Percentiles rank a stretch among this genome's conserved stretches.
These are phyloP conservation scores for Pyrus bretschneideri DNA, from an alignment of 306 rosid species.

Conservation along the genomic window DNA sequence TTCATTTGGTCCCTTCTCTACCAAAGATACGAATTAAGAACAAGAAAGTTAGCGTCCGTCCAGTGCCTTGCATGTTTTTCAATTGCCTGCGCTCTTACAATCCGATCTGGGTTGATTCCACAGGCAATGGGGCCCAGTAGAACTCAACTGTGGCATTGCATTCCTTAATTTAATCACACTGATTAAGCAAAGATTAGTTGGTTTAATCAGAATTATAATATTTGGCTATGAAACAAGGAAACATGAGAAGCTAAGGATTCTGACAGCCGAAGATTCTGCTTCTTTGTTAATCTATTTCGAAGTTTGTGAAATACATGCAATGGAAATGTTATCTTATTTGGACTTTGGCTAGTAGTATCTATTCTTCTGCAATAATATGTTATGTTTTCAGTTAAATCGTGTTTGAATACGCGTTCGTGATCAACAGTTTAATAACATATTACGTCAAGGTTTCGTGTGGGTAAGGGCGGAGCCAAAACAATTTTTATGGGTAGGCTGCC, in stretches of 20 bases:
- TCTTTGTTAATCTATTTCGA: background rate
- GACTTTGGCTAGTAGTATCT: background rate
- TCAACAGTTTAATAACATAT: background rate
- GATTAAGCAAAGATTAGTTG: background rate
- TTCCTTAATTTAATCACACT: conserved; percentile 33
- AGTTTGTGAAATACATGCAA: background rate
- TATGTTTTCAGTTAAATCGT: no score
- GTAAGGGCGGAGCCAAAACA: no score
- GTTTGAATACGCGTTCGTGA: background rate
- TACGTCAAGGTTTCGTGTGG: background rate
- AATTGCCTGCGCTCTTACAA: conserved; percentile 58
- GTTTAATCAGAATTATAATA: background rate
- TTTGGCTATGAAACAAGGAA: background rate
- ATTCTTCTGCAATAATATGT: background rate
- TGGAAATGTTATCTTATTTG: background rate
- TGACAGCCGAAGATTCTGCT: background rate
- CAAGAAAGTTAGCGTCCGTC: conserved; percentile 59
- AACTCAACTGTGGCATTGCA: conserved; percentile 68
- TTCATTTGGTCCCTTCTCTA: conserved; percentile 74
- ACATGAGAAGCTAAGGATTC: background rate
- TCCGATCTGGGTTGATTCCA: conserved; percentile 77
- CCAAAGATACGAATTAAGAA: conserved; percentile 77
- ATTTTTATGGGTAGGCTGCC: no score
- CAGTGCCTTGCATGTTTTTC: conserved; percentile 72
- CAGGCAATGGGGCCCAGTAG: conserved; percentile 80